Base-by-base conservation (phyloP, 257 asterid genomes). In the Solanum etuberosum region DNA sequence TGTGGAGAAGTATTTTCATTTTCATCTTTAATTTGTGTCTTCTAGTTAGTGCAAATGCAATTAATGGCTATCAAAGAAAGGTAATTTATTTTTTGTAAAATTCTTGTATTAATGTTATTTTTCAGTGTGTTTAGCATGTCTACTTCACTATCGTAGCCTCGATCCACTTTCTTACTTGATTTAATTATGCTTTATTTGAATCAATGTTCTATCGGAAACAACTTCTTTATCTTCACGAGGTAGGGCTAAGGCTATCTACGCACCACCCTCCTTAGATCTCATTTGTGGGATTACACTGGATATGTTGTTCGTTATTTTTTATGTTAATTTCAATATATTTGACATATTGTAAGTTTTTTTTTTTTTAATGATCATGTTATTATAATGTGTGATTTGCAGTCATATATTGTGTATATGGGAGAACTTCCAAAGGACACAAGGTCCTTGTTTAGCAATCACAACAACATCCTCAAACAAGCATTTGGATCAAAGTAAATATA, bases 371-470 rank as follows among this genome's bases (percentile, higher is more conserved):
- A 43, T 80, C 2, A 27, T 80, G 5, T 46, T 43, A 8, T 80
- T 46, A 18, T 80, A 29, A 46, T 46, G 85, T 80, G 84, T 78
- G 27, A 43, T 35, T 31, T 72, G n/a, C 88, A 86, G 88, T 35
- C 88, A 46, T 86, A 86, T 59, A 86, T 86, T 72, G 88, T 86
- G 35, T 86, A 86, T 78, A 86, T 86, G 88, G 88, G 88, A 51
- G 88, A 73, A 68, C 54, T 72, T 76, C 84, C 83, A 37, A 59
- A 70, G 73, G 84, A 86, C 21, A 51, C 84, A 9, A 71, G 70
- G 20, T 73, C 31, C 61, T 72, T 86, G 35, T 40, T 32, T 51
- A 31, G 18, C 65, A 68, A 31, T 27, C 88, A 86, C 68, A 15
- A 51, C n/a, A 72, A 71, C 29, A 61, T 86, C 7, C 88, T 86